Evolutionary conservation across 139 green algal species (phyloP).

Genomic region (Gonium pectorale): DNA sequence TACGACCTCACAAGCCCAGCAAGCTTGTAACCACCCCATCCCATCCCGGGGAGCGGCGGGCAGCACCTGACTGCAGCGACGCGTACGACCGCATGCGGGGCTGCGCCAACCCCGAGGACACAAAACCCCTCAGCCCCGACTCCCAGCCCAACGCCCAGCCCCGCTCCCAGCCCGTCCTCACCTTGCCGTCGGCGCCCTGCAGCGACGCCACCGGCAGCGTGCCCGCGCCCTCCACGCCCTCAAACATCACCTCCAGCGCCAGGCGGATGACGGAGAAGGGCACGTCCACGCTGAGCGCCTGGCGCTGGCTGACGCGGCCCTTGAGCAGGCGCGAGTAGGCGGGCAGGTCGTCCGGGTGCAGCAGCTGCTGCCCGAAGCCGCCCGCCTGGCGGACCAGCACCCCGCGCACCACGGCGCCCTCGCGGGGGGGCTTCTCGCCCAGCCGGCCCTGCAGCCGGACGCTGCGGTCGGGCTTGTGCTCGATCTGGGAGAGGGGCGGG

Average conservation of each 20-base stretch:
- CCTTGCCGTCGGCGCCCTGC: background rate
- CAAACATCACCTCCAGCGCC: conserved; percentile 92
- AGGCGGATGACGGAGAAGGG: conserved; percentile 79
- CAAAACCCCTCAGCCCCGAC: no score
- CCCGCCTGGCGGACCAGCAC: conserved; percentile 77
- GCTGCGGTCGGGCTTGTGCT: conserved; percentile 69
- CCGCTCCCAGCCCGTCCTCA: background rate
- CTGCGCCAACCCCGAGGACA: no score
- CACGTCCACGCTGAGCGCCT: conserved; percentile 75
- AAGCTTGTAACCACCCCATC: no score
- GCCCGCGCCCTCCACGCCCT: conserved; percentile 77
- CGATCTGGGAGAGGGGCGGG: conserved; percentile 53
- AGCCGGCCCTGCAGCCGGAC: conserved; percentile 78
- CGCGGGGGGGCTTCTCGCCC: conserved; percentile 72
- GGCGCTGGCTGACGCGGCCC: conserved; percentile 83
- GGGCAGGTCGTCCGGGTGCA: conserved; percentile 89
- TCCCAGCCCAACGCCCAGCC: no score
- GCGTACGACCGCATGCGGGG: no score
- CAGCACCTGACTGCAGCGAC: no score
- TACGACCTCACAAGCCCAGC: no score
- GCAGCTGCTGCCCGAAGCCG: conserved; percentile 60
- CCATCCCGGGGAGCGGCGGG: no score
- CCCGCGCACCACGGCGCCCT: conserved; percentile 56
- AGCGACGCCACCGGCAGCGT: conserved; percentile 22
- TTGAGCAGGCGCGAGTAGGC: conserved; percentile 89